phyloP scores from a whole-genome alignment of 352 stramenopile species.

The Blastocystis sp. region DNA sequence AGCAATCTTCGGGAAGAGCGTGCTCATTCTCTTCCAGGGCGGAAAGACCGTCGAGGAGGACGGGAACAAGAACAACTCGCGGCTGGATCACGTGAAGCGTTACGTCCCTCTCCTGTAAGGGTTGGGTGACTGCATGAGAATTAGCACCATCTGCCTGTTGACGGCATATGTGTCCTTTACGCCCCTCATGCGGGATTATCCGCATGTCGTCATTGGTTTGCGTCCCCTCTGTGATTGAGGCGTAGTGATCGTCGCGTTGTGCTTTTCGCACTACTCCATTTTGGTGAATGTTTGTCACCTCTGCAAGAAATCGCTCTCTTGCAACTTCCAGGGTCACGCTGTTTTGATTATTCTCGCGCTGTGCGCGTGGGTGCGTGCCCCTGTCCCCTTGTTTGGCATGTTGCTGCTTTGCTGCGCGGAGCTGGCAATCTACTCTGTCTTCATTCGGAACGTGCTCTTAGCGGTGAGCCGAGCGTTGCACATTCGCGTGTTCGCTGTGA shows the following conservation, averaged over 20 bases:
- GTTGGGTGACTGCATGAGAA: not conserved
- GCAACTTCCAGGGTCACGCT: not conserved
- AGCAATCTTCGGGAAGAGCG: not conserved
- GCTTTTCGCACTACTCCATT: not conserved
- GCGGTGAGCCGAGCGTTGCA: not conserved
- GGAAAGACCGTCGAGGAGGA: not conserved
- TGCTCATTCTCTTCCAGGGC: not conserved
- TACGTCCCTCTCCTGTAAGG: not conserved
- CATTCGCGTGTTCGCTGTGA: not conserved
- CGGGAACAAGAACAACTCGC: not conserved
- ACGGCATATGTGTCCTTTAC: not conserved
- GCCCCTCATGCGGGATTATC: not conserved
- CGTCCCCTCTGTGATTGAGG: not conserved
- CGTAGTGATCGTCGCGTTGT: not conserved
- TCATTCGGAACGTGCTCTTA: not conserved
- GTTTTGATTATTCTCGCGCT: not conserved
- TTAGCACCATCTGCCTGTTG: not conserved
- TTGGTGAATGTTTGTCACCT: not conserved
- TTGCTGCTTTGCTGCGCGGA: not conserved
- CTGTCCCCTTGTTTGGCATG: not conserved
- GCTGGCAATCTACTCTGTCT: not conserved
- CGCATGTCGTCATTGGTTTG: not conserved
- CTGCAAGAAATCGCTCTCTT: not conserved
- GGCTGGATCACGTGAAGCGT: not conserved
- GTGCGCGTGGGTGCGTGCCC: not conserved